Percentiles rank a stretch among this genome's conserved stretches.
Conservation (phyloP, 805 yeast genomes). For the Yamadazyma nakazawae region DNA sequence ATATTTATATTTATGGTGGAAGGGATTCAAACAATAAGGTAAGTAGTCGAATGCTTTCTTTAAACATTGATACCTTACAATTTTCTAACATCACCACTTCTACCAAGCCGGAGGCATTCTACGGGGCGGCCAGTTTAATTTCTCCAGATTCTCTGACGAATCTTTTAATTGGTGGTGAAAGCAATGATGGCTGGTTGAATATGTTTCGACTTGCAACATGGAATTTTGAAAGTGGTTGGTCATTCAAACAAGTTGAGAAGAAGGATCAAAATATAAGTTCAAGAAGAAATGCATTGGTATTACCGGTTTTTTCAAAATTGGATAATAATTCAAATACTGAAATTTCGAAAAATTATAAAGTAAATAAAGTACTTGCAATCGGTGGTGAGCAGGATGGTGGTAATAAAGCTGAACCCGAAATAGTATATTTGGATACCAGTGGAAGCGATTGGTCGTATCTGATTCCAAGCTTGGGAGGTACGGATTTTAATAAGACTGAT, state of each 20-base stretch:
- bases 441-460: slow-evolving; percentile 12
- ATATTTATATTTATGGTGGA: slow-evolving; percentile 58
- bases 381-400: slow-evolving; percentile 51
- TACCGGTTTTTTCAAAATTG: slow-evolving; percentile 48
- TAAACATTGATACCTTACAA: slow-evolving; percentile 33
- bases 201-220: slow-evolving; percentile 73
- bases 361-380: slow-evolving; percentile 46
- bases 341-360: slow-evolving; percentile 30
- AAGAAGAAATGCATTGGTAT: slow-evolving; percentile 48
- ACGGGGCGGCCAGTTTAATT: slow-evolving; percentile 45
- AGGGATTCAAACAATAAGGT: slow-evolving; percentile 14
- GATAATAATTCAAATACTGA: slow-evolving; percentile 17
- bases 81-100: slow-evolving; percentile 44
- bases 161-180: slow-evolving; percentile 64
- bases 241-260: slow-evolving; percentile 39
- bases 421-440: slow-evolving; percentile 2
- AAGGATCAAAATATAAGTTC: slow-evolving; percentile 44
- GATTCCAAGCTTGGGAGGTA: neutral
- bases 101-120: slow-evolving; percentile 54
- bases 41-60: slow-evolving; percentile 42
- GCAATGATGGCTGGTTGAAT: slow-evolving; percentile 62
- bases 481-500: slow-evolving; percentile 4
- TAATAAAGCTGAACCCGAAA: slow-evolving; percentile 2
- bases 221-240: slow-evolving; percentile 67
- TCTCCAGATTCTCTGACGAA: slow-evolving; percentile 46